A percentile compares a stretch with the other conserved stretches of the same genome.
These are phyloP conservation scores for Pseudoturritis turrita DNA, from an alignment of 345 rosid species.

Conservation along the genomic window DNA sequence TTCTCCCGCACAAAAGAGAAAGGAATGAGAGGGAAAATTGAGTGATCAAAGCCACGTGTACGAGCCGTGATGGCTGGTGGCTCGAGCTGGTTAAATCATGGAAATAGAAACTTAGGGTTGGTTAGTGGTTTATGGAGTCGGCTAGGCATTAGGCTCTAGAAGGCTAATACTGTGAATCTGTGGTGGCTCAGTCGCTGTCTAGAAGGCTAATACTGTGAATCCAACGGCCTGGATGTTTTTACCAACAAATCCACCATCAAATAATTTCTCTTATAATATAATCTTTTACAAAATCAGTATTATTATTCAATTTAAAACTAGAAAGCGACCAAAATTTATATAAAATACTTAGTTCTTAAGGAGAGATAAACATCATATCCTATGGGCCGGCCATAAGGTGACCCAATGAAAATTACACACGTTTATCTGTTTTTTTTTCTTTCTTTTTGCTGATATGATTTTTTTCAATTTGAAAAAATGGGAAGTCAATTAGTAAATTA, in stretches of 20 bases:
- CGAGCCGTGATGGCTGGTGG: conserved; percentile 20
- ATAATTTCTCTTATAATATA: not conserved
- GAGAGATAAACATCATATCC: not conserved
- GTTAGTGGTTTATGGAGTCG: conserved; percentile 16
- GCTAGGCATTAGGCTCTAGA: not conserved
- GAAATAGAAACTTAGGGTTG: conserved; percentile 10
- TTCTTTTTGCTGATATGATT: not conserved
- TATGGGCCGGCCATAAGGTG: not conserved
- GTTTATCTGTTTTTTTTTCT: not conserved
- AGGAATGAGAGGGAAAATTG: not conserved
- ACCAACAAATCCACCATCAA: conserved; percentile 4
- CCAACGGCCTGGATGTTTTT: not conserved
- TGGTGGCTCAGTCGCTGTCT: conserved; percentile 13
- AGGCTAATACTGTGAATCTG: not conserved
- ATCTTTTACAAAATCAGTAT: not conserved
- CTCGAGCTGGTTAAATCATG: conserved; percentile 18
- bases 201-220: too few relatives aligned
- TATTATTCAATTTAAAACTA: not conserved
- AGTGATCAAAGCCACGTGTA: conserved; percentile 23
- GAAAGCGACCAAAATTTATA: not conserved
- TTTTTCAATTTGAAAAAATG: not conserved
- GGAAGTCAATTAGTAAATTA: conserved; percentile 13
- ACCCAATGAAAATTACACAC: not conserved
- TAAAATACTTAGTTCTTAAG: not conserved
- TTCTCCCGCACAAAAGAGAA: not conserved